These are phyloP conservation scores for Chenopodium berlandieri DNA, from an alignment of 148 eudicot genomes.

Conservation along the genomic window DNA sequence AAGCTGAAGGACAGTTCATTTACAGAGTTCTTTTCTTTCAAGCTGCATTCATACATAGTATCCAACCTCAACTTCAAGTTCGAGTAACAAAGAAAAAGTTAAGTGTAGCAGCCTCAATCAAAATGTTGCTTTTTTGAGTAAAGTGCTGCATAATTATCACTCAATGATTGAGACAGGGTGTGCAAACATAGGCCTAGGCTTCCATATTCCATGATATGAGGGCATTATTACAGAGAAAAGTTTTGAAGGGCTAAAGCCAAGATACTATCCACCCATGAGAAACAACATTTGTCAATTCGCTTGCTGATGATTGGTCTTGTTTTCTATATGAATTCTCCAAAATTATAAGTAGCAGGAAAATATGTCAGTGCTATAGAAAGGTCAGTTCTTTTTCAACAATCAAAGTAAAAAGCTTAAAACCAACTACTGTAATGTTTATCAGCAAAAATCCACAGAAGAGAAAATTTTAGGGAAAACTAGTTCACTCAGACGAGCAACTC, in stretches of 20 bases:
- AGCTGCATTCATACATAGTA: slow-evolving; percentile 28
- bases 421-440: background rate
- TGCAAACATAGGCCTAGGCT: background rate
- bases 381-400: background rate
- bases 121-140: slow-evolving; percentile 21
- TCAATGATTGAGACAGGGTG: slow-evolving; percentile 9
- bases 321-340: background rate
- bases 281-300: background rate
- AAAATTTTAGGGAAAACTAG: background rate
- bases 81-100: slow-evolving; percentile 21
- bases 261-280: background rate
- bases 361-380: background rate
- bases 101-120: slow-evolving; percentile 17
- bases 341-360: background rate
- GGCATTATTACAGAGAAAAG: background rate
- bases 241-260: background rate
- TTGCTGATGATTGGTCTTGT: background rate
- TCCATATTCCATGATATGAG: background rate
- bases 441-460: background rate
- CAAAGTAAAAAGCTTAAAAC: background rate
- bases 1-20: slow-evolving; percentile 26
- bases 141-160: slow-evolving; percentile 7
- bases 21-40: slow-evolving; percentile 22
- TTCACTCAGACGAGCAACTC: background rate
- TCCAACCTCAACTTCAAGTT: background rate